Base-by-base conservation (phyloP, 2,329 filamentous ascomycete species). In the Curvularia sp. region DNA sequence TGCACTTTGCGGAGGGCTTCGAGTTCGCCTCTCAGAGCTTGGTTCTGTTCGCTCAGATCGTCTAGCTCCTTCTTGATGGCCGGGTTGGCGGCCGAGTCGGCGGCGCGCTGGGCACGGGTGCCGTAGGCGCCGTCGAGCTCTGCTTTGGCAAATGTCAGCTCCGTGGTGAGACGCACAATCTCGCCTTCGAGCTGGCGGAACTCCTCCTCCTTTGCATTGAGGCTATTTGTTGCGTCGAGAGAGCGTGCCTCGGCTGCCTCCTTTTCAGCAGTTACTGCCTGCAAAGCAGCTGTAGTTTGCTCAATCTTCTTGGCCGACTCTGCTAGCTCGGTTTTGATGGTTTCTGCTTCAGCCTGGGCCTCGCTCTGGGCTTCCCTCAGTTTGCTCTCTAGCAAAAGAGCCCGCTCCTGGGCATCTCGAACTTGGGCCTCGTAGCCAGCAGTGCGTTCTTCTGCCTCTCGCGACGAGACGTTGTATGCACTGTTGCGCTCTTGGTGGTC, bases 111-210 rank as follows among this genome's bases (percentile, higher is more conserved):
- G 9, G 87, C 84, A 50, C 88, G 82, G n/a, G 83, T 86, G 39
- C 95, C 95, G 73, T 98, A 97, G 73, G 96, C 96, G 61, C 92
- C 92, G 69, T 97, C 95, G 25, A 98, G 90, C 76, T 98, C 94
- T 52, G 93, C 92, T 71, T 88, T 87, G 25, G 91, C 92, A 66
- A 98, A 89, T n/a, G 94, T 96, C 41, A 98, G 84, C 80, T 98
- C 89, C 2, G 88, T 91, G 34, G 87, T 87, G 5, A 89, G 80
- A 51, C 86, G 82, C 3, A 89, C 87, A 49, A 90, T 81, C 68
- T 90, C 86, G 54, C 83, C 81, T 71, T 89, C 87, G 36, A 89
- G 66, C 41, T 68, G 68, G 30, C 72, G 70, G 46, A 77, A 68
- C 28, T 77, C 75, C 46, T 77, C 67, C 51, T 76, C 74, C 41